These are phyloP conservation scores for Solanum hybrid DNA, from an alignment of 305 asterid genomes.

Conservation along the genomic window DNA sequence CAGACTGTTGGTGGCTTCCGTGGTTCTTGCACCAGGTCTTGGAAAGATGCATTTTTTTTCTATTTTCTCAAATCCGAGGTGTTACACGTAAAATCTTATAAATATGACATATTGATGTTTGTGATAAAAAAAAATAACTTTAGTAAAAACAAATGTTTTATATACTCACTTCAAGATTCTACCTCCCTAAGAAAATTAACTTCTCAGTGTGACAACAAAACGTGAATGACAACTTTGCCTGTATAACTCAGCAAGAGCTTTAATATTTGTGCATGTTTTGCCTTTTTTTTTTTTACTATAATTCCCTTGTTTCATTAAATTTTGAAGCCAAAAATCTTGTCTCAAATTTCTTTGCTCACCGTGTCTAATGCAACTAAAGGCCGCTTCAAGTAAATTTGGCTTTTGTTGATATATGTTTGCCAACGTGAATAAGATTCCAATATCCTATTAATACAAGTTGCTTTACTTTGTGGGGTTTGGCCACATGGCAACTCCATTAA, in stretches of 20 bases:
- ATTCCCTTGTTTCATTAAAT: neutral
- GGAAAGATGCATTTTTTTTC: neutral
- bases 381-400: neutral
- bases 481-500: neutral
- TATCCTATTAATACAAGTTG: too few species aligned
- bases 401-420: neutral
- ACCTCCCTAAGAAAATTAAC: neutral
- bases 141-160: neutral
- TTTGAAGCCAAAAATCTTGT: neutral
- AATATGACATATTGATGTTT: neutral
- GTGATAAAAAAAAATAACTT: neutral
- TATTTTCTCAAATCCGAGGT: neutral
- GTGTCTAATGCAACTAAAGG: too few species aligned
- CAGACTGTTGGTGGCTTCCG: neutral
- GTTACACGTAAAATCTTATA: neutral
- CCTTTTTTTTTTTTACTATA: neutral
- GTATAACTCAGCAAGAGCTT: neutral
- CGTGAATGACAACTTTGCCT: neutral
- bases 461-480: too few species aligned
- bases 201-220: neutral
- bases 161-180: neutral
- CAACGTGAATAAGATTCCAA: too few species aligned
- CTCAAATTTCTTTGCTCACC: neutral
- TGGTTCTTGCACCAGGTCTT: neutral
- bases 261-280: neutral